Conservation (phyloP, 768 basidiomycete species). For the Baorangia bicolor region DNA sequence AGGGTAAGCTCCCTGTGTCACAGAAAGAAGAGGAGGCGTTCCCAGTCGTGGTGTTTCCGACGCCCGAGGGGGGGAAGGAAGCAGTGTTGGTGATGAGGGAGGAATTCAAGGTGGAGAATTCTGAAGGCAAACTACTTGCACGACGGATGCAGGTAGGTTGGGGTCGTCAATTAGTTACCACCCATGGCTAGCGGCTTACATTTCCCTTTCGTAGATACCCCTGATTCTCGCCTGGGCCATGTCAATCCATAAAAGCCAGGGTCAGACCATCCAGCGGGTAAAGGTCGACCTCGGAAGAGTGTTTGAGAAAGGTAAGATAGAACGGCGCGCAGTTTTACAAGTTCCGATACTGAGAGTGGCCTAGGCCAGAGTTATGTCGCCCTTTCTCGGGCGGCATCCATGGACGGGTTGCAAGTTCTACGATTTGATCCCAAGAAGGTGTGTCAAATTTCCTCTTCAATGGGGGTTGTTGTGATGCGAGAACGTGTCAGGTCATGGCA, state of each 20-base stretch:
- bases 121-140: conserved; percentile 48
- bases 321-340: no score
- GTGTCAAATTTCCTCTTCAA: not conserved
- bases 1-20: conserved; percentile 27
- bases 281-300: conserved; percentile 63
- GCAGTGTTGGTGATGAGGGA: conserved; percentile 49
- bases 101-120: conserved; percentile 53
- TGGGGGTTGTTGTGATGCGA: not conserved
- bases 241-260: conserved; percentile 78
- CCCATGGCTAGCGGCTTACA: not conserved
- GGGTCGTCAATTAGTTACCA: not conserved
- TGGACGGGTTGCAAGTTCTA: conserved; percentile 54
- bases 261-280: conserved; percentile 66
- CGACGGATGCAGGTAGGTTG: conserved; percentile 43
- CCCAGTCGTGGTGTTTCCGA: conserved; percentile 49
- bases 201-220: conserved; percentile 47
- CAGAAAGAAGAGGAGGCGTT: conserved; percentile 42
- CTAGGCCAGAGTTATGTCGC: conserved; percentile 50
- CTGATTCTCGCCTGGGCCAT: conserved; percentile 78
- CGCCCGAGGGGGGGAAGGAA: conserved; percentile 40
- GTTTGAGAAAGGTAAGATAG: conserved; percentile 52
- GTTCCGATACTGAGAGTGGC: not conserved
- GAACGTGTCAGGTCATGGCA: conserved; percentile 37
- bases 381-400: conserved; percentile 50
- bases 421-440: conserved; percentile 55